These are phyloP conservation scores for Fimicolochytrium jonesii DNA, from an alignment of 192 early-diverging fungal genomes.

Conservation along the genomic window DNA sequence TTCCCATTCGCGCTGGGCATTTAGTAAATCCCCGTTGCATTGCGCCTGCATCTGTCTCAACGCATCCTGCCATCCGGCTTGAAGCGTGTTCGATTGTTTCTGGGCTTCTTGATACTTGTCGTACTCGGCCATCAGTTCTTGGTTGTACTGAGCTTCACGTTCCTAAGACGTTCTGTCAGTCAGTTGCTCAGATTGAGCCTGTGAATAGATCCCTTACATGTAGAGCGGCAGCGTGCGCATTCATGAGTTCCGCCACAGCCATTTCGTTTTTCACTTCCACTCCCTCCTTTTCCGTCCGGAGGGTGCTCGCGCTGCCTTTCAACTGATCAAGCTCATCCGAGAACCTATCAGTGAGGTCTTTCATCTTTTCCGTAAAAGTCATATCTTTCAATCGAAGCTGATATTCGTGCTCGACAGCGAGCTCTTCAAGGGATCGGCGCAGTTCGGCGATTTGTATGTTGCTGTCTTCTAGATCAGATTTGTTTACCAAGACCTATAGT, in stretches of 20 bases:
- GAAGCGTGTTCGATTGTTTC: slow-evolving; percentile 23
- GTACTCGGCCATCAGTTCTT: slow-evolving; percentile 54
- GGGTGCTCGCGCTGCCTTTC: slow-evolving; percentile 38
- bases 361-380: slow-evolving; percentile 58
- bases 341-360: slow-evolving; percentile 51
- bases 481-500: slow-evolving; percentile 50
- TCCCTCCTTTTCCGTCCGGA: slow-evolving; percentile 26
- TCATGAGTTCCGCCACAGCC: slow-evolving; percentile 24
- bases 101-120: slow-evolving; percentile 54
- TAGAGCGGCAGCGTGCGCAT: slow-evolving; percentile 34
- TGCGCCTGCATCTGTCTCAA: slow-evolving; percentile 48
- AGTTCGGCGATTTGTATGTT: slow-evolving; percentile 46
- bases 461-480: slow-evolving; percentile 58
- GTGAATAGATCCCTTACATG: no score
- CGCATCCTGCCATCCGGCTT: slow-evolving; percentile 50
- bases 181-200: no score
- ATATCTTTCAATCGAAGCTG: slow-evolving; percentile 59
- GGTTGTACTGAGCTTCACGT: slow-evolving; percentile 49
- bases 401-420: slow-evolving; percentile 62
- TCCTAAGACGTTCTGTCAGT: no score
- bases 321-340: slow-evolving; percentile 51
- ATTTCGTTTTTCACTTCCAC: slow-evolving; percentile 38
- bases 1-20: slow-evolving; percentile 42
- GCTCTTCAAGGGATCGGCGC: slow-evolving; percentile 46
- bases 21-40: no score